Conservation (phyloP, 2,329 filamentous ascomycete species). For the Onygenales sp. region DNA sequence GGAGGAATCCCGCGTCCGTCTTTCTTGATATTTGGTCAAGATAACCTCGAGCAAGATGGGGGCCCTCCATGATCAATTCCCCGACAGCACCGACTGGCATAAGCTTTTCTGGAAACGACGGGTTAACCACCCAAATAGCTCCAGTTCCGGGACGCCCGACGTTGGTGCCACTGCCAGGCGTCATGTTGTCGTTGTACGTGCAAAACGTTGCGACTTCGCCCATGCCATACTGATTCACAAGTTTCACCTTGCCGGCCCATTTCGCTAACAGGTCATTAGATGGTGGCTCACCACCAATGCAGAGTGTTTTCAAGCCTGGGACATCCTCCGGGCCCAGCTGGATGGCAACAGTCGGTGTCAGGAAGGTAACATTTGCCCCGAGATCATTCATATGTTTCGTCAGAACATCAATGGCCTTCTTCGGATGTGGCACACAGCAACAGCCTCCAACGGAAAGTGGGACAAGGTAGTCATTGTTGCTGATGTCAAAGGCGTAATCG, state of each 20-base stretch:
- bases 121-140: constrained; percentile 25
- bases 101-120: constrained; percentile 21
- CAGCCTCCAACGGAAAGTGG: constrained; percentile 12
- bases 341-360: constrained; percentile 18
- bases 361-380: constrained; percentile 12
- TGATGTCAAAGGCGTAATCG: constrained; percentile 41
- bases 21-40: constrained; percentile 29
- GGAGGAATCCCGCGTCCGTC: constrained; percentile 18
- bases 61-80: constrained; percentile 30
- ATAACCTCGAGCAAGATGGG: constrained; percentile 30
- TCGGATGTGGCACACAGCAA: constrained; percentile 14
- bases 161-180: constrained; percentile 4
- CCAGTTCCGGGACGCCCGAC: background rate
- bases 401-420: constrained; percentile 11
- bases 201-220: constrained; percentile 13
- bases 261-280: constrained; percentile 9
- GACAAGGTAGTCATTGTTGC: constrained; percentile 72
- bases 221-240: constrained; percentile 18
- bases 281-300: constrained; percentile 17
- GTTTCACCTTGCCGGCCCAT: constrained; percentile 12
- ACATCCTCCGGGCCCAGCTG: constrained; percentile 14
- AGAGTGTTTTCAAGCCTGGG: constrained; percentile 15
- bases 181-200: constrained; percentile 4
- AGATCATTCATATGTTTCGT: constrained; percentile 12
- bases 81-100: constrained; percentile 28